Evolutionary conservation across 225 moss, liverwort and hornwort species (phyloP), one percentile per base, ranked within the genome.

Genomic region (Marchantia polymorpha): DNA sequence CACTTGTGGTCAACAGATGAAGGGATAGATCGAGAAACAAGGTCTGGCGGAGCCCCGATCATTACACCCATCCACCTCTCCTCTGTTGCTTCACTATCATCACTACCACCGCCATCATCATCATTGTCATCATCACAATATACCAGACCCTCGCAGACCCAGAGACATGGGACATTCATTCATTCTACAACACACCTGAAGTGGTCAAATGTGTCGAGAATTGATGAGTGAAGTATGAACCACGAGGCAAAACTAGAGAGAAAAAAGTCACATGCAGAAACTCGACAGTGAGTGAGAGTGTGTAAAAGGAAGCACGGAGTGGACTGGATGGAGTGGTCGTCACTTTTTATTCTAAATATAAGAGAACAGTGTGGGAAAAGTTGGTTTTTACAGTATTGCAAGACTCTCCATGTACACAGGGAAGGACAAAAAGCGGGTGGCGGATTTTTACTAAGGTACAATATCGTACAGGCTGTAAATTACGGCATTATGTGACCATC

Each of bases 311-410:
- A 0, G 29, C 16, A 48, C 7, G 46, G 16, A 65, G 10, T 47
- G 10, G 14, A 69, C 7, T 4, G 22, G 25, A 69, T 46, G 46
- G 17, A 69, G 26, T 66, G 65, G 10, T 69, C 3, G 30, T 31
- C 39, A 39, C 22, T 39, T 15, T 69, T 69, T 69, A 46, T 46
- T 69, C 20, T 17, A 69, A 39, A 46, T 12, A 11, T 9, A 65
- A 25, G 27, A 65, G 39, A 27, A 65, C 29, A 13, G 31, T 31
- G 67, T 12, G 29, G 15, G 29, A 69, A 69, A 69, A 46, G 69
- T 48, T 47, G 69, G 20, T 69, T 47, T 69, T 46, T 69, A 48
- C 69, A 69, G 69, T 27, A 69, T 69, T 69, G 69, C 69, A 39
- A 19, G 20, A 69, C 69, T 69, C 69, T 46, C 20, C 69, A 13